These are phyloP conservation scores for Rachicladosporium sp. DNA, from an alignment of 2,329 filamentous ascomycete genomes.

Conservation along the genomic window DNA sequence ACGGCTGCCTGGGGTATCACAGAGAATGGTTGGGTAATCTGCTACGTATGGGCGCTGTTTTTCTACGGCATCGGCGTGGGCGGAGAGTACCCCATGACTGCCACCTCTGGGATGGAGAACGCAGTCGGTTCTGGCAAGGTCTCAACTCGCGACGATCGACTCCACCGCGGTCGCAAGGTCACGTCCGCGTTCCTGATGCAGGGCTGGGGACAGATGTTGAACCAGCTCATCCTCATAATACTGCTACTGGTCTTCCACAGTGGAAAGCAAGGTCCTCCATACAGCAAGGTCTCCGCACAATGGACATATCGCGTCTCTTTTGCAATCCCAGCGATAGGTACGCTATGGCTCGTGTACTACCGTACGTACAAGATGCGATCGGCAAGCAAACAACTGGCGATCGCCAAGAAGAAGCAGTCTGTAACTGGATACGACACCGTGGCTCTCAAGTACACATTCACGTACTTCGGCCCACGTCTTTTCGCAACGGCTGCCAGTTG, in stretches of 20 bases:
- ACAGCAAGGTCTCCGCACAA: slow-evolving; percentile 64
- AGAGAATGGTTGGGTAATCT: slow-evolving; percentile 88
- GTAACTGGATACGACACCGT: slow-evolving; percentile 89
- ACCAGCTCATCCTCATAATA: slow-evolving; percentile 81
- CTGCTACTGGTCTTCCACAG: slow-evolving; percentile 81
- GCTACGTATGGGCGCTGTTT: slow-evolving; percentile 90
- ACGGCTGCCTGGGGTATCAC: slow-evolving; percentile 80
- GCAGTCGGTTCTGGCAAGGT: slow-evolving; percentile 73
- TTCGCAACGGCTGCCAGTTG: slow-evolving; percentile 77
- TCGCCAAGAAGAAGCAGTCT: slow-evolving; percentile 72
- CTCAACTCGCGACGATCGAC: slow-evolving; percentile 81
- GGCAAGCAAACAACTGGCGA: slow-evolving; percentile 67
- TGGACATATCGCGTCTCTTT: slow-evolving; percentile 90
- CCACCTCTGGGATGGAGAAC: slow-evolving; percentile 73
- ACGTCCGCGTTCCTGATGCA: slow-evolving; percentile 97
- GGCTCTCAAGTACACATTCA: slow-evolving; percentile 66
- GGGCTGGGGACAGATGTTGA: slow-evolving; percentile 92
- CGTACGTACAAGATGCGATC: slow-evolving; percentile 89
- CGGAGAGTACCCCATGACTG: slow-evolving; percentile 93
- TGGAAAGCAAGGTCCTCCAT: slow-evolving; percentile 62
- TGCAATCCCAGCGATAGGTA: slow-evolving; percentile 78
- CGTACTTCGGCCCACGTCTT: slow-evolving; percentile 74
- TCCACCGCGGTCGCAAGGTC: slow-evolving; percentile 91
- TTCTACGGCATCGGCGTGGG: slow-evolving; percentile 67
- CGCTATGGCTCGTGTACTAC: slow-evolving; percentile 91